Evolutionary conservation across 1,139 yeast species (phyloP), one percentile per base, ranked within the genome.

Genomic region (Geotrichum australiense): DNA sequence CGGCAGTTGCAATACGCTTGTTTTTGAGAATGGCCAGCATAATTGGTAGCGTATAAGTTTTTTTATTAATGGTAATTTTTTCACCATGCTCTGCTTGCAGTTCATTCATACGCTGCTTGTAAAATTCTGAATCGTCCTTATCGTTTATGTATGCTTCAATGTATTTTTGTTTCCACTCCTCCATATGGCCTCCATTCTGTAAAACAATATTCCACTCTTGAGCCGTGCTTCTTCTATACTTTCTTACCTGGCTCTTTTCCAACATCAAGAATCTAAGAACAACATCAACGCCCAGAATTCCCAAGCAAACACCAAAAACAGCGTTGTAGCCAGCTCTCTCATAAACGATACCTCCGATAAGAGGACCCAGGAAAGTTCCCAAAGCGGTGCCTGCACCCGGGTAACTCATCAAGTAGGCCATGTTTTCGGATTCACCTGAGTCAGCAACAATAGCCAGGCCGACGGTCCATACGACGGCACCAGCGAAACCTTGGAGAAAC

Each of bases 401-500:
- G 38, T 52, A 62, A 12, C 63, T 54, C 60, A 59, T 53, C 21
- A 52, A 45, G 28, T 50, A 50, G 7, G 60, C 61, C 20, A 59
- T 43, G 19, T 51, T 48, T 15, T 50, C 53, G 1, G 55, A 48
- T 4, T 52, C 50, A 2, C 56, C 58, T 1, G 54, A 50, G 42
- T 63, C 68, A 7, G 61, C 55, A 12, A 63, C 42, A 18, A 63
- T 54, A 4, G 68, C 65, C 37, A 63, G 46, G 3, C 68, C 67
- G n/a, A 60, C 64, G 0, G 60, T 55, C 68, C 68, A 63, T 5
- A 61, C 64, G 4, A 60, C 51, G n/a, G 61, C 61, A n/a, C 59
- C 63, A 22, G 65, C 54, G 2, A 59, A 27, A 2, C 68, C 66
- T 39, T 62, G 65, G 18, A 63, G 35, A 12, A 59, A 45, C 22